Evolutionary conservation across 305 asterid genomes (phyloP), one percentile per base, ranked within the genome.

Genomic region (Fraxinus sp.): DNA sequence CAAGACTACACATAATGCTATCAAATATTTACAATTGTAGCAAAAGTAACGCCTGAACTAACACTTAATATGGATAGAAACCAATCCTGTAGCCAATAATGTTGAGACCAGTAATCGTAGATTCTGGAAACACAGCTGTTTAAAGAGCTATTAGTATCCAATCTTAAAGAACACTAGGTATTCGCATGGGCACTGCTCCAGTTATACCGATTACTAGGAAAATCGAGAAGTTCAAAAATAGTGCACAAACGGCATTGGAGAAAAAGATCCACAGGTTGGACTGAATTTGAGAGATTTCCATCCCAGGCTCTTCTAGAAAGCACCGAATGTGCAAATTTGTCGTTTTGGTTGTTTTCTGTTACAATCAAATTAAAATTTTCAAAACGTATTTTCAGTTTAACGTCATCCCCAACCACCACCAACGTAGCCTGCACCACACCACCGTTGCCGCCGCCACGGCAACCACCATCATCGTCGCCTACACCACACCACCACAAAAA

Each of bases 201-300:
- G 95, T 92, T 91, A 94, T 90, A 85, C 95, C 94, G 59, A 92
- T 91, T 49, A 90, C 95, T 68, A 92, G 81, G 89, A 92, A 92
- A 57, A 92, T 90, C 68, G 97, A 91, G 88, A 92, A 90, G 89
- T 92, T 91, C 91, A 92, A 87, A 71, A 92, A 87, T 81, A 92
- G 86, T 0, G 94, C 97, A 83, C 89, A 84, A 59, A 92, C 81
- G n/a, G 97, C 97, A 80, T 92, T 92, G 71, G 97, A 92, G 83
- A 92, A 92, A 88, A 92, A 92, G 87, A 92, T 91, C 95, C 92
- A 89, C 78, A 90, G 85, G 64, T 92, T 92, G 81, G 91, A 91
- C 79, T 89, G 92, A 55, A 88, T 89, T 85, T 90, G 94, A 18
- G 92, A 78, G 79, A 91, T 88, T 89, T 88, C 95, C 91, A 92